Evolutionary conservation across 495 filamentous ascomycete species (phyloP).

Genomic region (Aspergillus baeticus): DNA sequence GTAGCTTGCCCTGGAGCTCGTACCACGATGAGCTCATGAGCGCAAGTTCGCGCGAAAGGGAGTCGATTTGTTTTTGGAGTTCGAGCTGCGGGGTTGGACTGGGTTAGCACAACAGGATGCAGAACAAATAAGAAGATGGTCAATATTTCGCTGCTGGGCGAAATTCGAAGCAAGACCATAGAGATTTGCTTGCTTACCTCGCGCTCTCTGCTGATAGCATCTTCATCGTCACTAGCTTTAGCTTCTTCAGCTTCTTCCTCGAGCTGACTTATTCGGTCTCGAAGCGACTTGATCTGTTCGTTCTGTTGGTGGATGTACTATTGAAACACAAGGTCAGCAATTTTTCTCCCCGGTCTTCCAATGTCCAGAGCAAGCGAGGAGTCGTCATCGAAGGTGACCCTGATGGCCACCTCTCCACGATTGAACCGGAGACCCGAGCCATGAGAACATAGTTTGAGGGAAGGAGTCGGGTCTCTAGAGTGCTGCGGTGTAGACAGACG

Average conservation of each 20-base stretch:
- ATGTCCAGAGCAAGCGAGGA: neutral
- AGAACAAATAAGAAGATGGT: neutral
- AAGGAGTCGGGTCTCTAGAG: too few species aligned
- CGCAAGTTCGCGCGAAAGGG: conserved; percentile 72
- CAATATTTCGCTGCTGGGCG: neutral
- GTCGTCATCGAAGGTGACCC: neutral
- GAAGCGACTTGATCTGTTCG: conserved; percentile 56
- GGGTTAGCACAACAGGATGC: conserved; percentile 17
- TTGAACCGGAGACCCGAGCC: too few species aligned
- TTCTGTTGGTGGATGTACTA: conserved; percentile 64
- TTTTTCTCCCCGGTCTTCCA: neutral
- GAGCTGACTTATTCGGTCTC: conserved; percentile 52
- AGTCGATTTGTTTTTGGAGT: conserved; percentile 64
- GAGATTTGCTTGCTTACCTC: conserved; percentile 35
- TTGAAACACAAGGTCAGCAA: neutral
- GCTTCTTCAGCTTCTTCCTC: conserved; percentile 44
- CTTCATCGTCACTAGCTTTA: conserved; percentile 24
- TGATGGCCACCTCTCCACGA: neutral
- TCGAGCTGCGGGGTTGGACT: conserved; percentile 42
- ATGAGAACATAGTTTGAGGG: too few species aligned
- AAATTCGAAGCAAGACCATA: neutral
- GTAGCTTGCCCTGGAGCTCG: conserved; percentile 77
- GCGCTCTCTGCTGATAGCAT: conserved; percentile 47
- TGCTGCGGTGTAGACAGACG: too few species aligned
- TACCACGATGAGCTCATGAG: conserved; percentile 93